These are phyloP conservation scores for Aphanomyces stellatus DNA, from an alignment of 352 stramenopile species.

Conservation along the genomic window DNA sequence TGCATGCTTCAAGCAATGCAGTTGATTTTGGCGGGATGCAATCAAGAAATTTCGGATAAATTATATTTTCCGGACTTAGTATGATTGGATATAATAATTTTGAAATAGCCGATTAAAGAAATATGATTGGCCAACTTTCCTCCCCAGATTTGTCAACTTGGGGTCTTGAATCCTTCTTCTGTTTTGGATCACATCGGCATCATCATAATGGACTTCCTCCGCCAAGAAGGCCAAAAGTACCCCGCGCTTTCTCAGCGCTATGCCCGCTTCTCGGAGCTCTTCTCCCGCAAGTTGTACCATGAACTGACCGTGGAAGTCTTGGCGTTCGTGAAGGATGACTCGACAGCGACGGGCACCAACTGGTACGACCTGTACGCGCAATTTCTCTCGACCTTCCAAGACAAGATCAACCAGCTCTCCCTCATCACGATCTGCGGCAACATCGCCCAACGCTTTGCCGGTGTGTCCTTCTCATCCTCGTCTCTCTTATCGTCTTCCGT, in stretches of 20 bases:
- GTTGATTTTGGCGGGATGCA: background rate
- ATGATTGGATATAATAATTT: slow-evolving; percentile 4
- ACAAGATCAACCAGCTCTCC: slow-evolving; percentile 94
- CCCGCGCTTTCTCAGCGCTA: slow-evolving; percentile 89
- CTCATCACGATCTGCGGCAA: slow-evolving; percentile 88
- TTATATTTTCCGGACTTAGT: background rate
- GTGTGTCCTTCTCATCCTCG: slow-evolving; percentile 22
- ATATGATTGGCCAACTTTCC: slow-evolving; percentile 1
- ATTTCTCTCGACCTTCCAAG: slow-evolving; percentile 91
- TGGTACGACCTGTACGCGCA: slow-evolving; percentile 87
- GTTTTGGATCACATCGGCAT: slow-evolving; percentile 8
- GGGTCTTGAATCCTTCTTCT: slow-evolving; percentile 10
- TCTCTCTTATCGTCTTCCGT: slow-evolving; percentile 12
- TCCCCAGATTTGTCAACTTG: background rate
- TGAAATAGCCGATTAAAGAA: background rate
- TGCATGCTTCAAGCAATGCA: no score
- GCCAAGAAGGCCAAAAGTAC: slow-evolving; percentile 81
- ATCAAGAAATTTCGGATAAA: no score
- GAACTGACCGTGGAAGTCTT: slow-evolving; percentile 92
- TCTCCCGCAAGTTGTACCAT: slow-evolving; percentile 93
- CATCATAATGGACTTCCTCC: slow-evolving; percentile 68
- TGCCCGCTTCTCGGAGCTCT: slow-evolving; percentile 86
- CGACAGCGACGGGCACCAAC: slow-evolving; percentile 33
- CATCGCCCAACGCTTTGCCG: slow-evolving; percentile 69
- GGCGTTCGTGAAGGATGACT: slow-evolving; percentile 81